Percentiles rank a stretch among this genome's conserved stretches.
These are phyloP conservation scores for Acephala macrosclerotiorum DNA, from an alignment of 2,329 filamentous ascomycete species.

Conservation along the genomic window DNA sequence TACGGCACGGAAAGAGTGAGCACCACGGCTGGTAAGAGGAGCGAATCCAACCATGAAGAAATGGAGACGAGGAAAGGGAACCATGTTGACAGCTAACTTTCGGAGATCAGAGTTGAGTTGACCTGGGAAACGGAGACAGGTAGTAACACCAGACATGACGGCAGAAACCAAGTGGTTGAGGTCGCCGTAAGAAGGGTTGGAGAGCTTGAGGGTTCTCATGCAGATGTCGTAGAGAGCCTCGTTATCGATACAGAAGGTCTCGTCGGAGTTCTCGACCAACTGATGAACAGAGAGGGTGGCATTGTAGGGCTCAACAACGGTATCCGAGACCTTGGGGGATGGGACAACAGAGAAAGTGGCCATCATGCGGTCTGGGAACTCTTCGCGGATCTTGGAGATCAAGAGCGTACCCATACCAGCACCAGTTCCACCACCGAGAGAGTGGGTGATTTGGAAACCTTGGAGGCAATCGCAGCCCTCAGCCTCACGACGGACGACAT, in stretches of 20 bases:
- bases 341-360: slow-evolving; percentile 99
- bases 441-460: slow-evolving; percentile 99
- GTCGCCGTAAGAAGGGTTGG: slow-evolving; percentile 98
- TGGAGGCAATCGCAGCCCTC: slow-evolving; percentile 99
- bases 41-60: slow-evolving; percentile 99
- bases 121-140: slow-evolving; percentile 97
- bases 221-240: slow-evolving; percentile 99
- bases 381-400: slow-evolving; percentile 99
- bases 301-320: slow-evolving; percentile 99
- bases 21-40: slow-evolving; percentile 91
- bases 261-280: slow-evolving; percentile 99
- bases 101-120: slow-evolving; percentile 99
- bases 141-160: slow-evolving; percentile 99
- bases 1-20: slow-evolving; percentile 96
- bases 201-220: slow-evolving; percentile 99
- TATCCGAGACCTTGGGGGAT: slow-evolving; percentile 99
- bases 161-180: slow-evolving; percentile 99
- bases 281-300: slow-evolving; percentile 98
- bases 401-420: slow-evolving; percentile 99
- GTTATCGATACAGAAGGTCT: slow-evolving; percentile 99
- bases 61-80: slow-evolving; percentile 99
- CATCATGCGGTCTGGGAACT: slow-evolving; percentile 99
- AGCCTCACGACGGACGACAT: slow-evolving; percentile 98
- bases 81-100: slow-evolving; percentile 99
- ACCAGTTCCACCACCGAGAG: slow-evolving; percentile 99